Evolutionary conservation across 805 yeast species (phyloP), one percentile per base, ranked within the genome.

Genomic region (Wickerhamomyces rabaulensis): DNA sequence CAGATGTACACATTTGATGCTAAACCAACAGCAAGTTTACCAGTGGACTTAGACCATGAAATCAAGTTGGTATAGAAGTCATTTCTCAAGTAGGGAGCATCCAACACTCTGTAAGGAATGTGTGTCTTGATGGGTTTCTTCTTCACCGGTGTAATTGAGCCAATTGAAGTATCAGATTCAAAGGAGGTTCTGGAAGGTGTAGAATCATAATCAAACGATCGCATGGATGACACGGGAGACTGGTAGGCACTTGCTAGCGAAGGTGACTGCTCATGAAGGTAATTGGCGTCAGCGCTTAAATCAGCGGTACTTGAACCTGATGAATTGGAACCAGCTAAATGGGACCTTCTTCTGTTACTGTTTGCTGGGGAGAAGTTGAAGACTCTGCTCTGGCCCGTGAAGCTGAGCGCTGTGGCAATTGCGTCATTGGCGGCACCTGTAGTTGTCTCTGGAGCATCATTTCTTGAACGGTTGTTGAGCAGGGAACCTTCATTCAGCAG

Each of bases 31-130:
- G 83, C 82, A 0, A 87, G 66, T 21, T 67, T 68, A 38, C 71
- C 71, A 1, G 78, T 64, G 15, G 54, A 54, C 8, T 58, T 60
- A 0, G 90, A 79, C 95, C 95, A 88, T 6, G 88, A 76, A 0
- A 88, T 75, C 45, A 86, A 67, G 57, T 86, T 86, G 1, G 87
- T 75, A 63, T 88, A 89, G 58, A 82, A 88, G 60, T 89, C 95
- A 61, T 87, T 83, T 50, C 84, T 67, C 44, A 88, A 62, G 2
- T 80, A 79, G 0, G 90, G 90, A 0, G 94, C 91, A 58, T 79
- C 84, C 17, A 82, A 62, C 0, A 80, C 79, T 49, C 76, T 70
- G 51, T 64, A 76, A 0, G 83, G 78, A 17, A 65, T 64, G 21
- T 67, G 71, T 3, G 73, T 59, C 44, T 63, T 65, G 8, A 67